Evolutionary conservation across 1,284 basidiomycete genomes (phyloP).

Genomic region (Microbotryomycetes sp.): DNA sequence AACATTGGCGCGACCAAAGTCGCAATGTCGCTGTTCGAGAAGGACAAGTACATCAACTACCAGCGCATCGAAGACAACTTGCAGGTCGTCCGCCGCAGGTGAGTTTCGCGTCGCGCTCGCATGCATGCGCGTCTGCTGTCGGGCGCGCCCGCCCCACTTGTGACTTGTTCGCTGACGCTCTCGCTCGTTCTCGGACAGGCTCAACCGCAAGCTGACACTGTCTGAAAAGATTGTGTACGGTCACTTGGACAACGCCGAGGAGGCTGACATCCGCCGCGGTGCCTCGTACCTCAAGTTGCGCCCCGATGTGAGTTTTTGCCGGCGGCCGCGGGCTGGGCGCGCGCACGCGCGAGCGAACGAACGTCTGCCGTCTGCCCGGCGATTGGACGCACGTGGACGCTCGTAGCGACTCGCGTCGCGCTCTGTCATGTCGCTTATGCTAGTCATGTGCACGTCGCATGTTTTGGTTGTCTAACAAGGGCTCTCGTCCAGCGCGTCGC

Average conservation of each 20-base stretch:
- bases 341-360: too few relatives aligned
- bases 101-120: conserved; percentile 15
- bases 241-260: conserved; percentile 87
- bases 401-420: too few relatives aligned
- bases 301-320: conserved; percentile 65
- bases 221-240: conserved; percentile 99
- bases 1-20: conserved; percentile 88
- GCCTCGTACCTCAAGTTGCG: conserved; percentile 90
- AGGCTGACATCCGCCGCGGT: conserved; percentile 81
- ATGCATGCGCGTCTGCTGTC: too few relatives aligned
- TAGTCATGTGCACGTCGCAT: too few relatives aligned
- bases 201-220: conserved; percentile 86
- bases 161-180: neutral
- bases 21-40: conserved; percentile 80
- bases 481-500: conserved; percentile 76
- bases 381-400: neutral
- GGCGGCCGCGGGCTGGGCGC: neutral
- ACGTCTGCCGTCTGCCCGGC: neutral
- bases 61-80: conserved; percentile 42
- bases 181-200: conserved; percentile 46
- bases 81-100: conserved; percentile 27
- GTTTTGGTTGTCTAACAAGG: too few relatives aligned
- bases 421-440: too few relatives aligned
- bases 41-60: conserved; percentile 85
- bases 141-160: neutral